Percentiles rank a stretch among this genome's conserved stretches.
Evolutionary conservation across 2,329 filamentous ascomycete genomes (phyloP).

Genomic region (Alternaria arborescens): DNA sequence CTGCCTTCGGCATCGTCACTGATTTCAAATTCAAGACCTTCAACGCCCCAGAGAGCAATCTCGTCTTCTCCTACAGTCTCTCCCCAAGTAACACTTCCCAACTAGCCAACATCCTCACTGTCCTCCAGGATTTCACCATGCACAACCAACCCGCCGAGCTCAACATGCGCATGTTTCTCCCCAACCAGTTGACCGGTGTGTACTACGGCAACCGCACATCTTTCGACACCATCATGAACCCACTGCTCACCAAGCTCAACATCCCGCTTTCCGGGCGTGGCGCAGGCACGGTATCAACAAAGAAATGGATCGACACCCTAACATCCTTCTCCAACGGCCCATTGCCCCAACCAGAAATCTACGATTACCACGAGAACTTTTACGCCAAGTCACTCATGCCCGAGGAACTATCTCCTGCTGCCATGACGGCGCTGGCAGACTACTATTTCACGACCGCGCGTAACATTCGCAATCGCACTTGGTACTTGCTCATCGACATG

Average conservation of each 20-base stretch:
- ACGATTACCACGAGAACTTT: constrained; percentile 40
- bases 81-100: constrained; percentile 23
- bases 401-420: constrained; percentile 23
- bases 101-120: constrained; percentile 26
- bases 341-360: constrained; percentile 28
- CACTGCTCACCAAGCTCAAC: constrained; percentile 32
- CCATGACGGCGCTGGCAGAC: constrained; percentile 29
- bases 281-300: constrained; percentile 3
- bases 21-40: constrained; percentile 47
- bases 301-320: constrained; percentile 34
- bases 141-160: constrained; percentile 34
- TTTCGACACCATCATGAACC: constrained; percentile 36
- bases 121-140: constrained; percentile 35
- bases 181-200: constrained; percentile 30
- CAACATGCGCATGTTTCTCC: constrained; percentile 38
- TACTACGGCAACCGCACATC: constrained; percentile 36
- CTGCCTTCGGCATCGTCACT: constrained; percentile 52
- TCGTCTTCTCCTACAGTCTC: constrained; percentile 36
- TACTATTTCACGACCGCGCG: neutral
- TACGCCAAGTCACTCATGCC: constrained; percentile 42
- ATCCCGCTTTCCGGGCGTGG: constrained; percentile 6
- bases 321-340: constrained; percentile 31
- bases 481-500: constrained; percentile 42
- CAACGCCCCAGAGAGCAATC: constrained; percentile 32
- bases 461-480: constrained; percentile 9